Evolutionary conservation across 139 green algal species (phyloP).

Genomic region (Coelastrella sp.): DNA sequence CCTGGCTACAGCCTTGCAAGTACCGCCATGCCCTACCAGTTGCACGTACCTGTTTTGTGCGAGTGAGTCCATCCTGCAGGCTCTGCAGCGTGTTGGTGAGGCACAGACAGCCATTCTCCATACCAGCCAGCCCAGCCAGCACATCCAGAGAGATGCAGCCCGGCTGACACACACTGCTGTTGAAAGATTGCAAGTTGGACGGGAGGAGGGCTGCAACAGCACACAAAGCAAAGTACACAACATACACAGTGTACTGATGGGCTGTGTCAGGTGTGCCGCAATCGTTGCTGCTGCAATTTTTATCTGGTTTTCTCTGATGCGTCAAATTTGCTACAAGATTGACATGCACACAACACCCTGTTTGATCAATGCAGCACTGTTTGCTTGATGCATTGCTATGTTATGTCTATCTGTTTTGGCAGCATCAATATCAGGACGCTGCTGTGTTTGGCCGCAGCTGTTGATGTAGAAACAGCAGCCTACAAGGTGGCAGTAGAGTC

Average conservation of each 20-base stretch:
- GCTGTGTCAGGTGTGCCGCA: too few species aligned
- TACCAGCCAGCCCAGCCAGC: neutral
- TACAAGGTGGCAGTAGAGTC: neutral
- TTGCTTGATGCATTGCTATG: too few species aligned
- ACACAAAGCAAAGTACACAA: too few species aligned
- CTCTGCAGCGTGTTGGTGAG: constrained; percentile 4
- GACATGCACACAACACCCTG: too few species aligned
- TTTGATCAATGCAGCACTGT: too few species aligned
- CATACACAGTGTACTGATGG: too few species aligned
- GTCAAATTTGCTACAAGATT: too few species aligned
- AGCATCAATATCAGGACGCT: too few species aligned
- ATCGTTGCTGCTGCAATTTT: too few species aligned
- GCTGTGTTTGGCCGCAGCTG: too few species aligned
- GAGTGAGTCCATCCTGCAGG: neutral
- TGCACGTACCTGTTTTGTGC: neutral
- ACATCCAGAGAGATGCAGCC: constrained; percentile 33
- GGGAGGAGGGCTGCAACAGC: neutral
- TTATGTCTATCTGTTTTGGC: too few species aligned
- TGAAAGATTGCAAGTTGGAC: neutral
- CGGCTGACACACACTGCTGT: neutral
- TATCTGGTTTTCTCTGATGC: too few species aligned
- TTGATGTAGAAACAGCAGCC: neutral
- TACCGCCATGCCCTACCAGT: neutral
- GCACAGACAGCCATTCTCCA: constrained; percentile 20
- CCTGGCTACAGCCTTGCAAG: neutral